Evolutionary conservation across 805 yeast species (phyloP).

Genomic region (Candida adriatica): DNA sequence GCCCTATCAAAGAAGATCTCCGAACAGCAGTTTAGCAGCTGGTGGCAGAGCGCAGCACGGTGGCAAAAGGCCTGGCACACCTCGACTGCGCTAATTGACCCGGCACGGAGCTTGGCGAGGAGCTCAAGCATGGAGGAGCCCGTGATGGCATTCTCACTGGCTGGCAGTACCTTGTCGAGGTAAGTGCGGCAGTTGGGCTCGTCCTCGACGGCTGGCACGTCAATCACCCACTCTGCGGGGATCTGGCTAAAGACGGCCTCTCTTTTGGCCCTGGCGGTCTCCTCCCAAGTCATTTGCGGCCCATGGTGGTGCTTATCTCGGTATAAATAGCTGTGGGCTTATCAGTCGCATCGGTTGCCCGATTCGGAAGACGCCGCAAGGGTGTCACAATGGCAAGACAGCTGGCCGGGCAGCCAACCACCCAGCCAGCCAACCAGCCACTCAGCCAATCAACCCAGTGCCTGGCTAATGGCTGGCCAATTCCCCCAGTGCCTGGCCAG

Average conservation of each 20-base stretch:
- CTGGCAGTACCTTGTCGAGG: constrained; percentile 2
- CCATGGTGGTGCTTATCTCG: too few relatives aligned
- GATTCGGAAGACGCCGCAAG: too few relatives aligned
- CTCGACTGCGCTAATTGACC: not conserved
- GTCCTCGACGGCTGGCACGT: constrained; percentile 1
- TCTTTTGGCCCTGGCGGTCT: constrained; percentile 11
- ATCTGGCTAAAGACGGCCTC: constrained; percentile 8
- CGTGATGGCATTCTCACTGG: not conserved
- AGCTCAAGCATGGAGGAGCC: not conserved
- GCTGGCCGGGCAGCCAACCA: too few relatives aligned
- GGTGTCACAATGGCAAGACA: too few relatives aligned
- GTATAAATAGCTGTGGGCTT: too few relatives aligned
- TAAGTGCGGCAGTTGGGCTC: constrained; percentile 2
- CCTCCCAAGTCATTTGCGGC: constrained; percentile 17
- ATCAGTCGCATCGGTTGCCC: too few relatives aligned
- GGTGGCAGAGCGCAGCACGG: constrained; percentile 36
- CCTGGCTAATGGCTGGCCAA: too few relatives aligned
- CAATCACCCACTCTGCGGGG: constrained; percentile 12
- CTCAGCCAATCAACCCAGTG: too few relatives aligned
- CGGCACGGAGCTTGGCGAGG: not conserved
- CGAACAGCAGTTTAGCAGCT: constrained; percentile 31
- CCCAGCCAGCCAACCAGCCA: too few relatives aligned
- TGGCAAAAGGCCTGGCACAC: not conserved
- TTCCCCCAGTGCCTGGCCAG: too few relatives aligned
- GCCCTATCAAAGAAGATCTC: constrained; percentile 43